Evolutionary conservation across 176 grass and related monocot species (phyloP), one percentile per base, ranked within the genome.

Genomic region (Oryza coarctata): DNA sequence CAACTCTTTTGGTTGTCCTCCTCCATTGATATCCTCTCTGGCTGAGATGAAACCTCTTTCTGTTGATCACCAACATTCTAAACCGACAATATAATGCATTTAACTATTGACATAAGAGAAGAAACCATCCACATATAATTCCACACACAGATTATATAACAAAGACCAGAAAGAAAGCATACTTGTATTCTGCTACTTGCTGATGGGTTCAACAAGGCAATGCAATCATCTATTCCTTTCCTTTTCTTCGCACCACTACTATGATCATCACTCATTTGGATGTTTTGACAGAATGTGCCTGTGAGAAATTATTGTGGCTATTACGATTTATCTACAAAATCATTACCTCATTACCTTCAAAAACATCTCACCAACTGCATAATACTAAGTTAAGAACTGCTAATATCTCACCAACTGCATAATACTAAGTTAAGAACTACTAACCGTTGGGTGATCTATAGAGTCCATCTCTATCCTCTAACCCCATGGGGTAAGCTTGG

Each of bases 221-320:
- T 71, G 66, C 65, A 22, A 12, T 89, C 87, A 35, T 79, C 63
- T 32, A 55, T 66, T 78, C 49, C 81, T 76, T 93, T 86, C 67
- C 90, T 93, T 87, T 90, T 93, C 73, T 95, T 91, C 71, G 85
- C 39, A 65, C 68, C 84, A 73, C 18, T 73, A 17, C 71, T 90
- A 57, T 86, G 80, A 32, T 86, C 89, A 57, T 90, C 86, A 50
- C 65, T 90, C 82, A 85, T 72, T 32, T 87, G 73, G 58, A 89
- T 66, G 69, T 92, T 85, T 87, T 81, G 83, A 88, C 63, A 87
- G 81, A 82, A 93, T 77, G 89, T 36, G 73, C 75, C 88, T 90
- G 32, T 5, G 0, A 47, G 30, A 36, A 75, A 44, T 39, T 35
- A 43, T 17, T 7, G 20, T 9, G n/a, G 12, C 88, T 86, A 65